Evolutionary conservation across 2,329 filamentous ascomycete genomes (phyloP).

Genomic region (Decorospora gaudefroyi): DNA sequence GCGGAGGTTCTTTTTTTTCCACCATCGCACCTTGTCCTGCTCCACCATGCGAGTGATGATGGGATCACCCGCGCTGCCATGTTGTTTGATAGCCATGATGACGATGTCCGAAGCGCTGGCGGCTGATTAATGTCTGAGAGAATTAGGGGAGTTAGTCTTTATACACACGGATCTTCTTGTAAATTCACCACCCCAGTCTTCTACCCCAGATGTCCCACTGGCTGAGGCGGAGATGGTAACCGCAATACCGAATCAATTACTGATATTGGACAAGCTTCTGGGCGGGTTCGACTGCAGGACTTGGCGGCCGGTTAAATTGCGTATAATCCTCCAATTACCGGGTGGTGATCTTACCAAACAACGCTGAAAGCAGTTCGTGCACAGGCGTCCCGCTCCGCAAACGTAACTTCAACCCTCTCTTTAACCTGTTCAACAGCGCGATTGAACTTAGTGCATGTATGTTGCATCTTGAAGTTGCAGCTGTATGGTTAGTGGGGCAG

Average conservation of each 20-base stretch:
- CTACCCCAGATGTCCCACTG: constrained; percentile 31
- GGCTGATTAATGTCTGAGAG: constrained; percentile 17
- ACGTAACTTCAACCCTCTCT: constrained; percentile 5
- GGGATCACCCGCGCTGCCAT: constrained; percentile 47
- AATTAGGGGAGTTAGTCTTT: constrained; percentile 23
- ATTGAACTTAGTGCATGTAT: constrained; percentile 9
- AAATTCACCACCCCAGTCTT: constrained; percentile 26
- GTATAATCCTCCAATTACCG: constrained; percentile 27
- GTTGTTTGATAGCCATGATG: constrained; percentile 36
- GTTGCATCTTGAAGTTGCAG: constrained; percentile 22
- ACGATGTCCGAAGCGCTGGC: constrained; percentile 17
- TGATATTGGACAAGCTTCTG: constrained; percentile 31
- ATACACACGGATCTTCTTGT: too few relatives aligned
- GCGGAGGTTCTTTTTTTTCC: constrained; percentile 48
- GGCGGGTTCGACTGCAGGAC: constrained; percentile 20
- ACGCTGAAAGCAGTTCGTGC: constrained; percentile 14
- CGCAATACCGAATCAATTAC: constrained; percentile 34
- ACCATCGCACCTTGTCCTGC: constrained; percentile 51
- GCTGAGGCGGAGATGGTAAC: constrained; percentile 31
- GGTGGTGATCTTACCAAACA: constrained; percentile 19
- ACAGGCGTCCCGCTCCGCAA: constrained; percentile 9
- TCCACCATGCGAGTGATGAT: constrained; percentile 52
- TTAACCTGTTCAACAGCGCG: constrained; percentile 13
- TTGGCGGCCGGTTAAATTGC: constrained; percentile 36
- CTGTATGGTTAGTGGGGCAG: background rate